phyloP scores from a whole-genome alignment of 2,329 filamentous ascomycete species.

The Nemania sp. region DNA sequence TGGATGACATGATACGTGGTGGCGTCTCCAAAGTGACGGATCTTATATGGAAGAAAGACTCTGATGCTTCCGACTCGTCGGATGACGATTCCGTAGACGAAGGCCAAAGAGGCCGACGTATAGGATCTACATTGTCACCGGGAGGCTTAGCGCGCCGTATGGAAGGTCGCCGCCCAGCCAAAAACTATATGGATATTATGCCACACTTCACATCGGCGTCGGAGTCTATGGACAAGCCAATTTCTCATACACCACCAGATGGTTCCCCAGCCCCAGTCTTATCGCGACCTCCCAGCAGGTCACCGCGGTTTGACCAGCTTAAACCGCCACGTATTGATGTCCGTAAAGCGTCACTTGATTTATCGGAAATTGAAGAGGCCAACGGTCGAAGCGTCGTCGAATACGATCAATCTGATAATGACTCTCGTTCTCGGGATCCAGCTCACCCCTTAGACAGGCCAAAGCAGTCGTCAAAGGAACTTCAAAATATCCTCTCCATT shows the following conservation, averaged over 20 bases:
- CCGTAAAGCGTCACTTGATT: slow-evolving; percentile 45
- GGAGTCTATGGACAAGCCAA: slow-evolving; percentile 32
- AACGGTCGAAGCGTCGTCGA: slow-evolving; percentile 30
- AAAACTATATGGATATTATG: slow-evolving; percentile 56
- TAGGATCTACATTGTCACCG: slow-evolving; percentile 44
- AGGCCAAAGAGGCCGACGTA: slow-evolving; percentile 44
- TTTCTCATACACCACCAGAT: slow-evolving; percentile 24
- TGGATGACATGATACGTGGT: slow-evolving; percentile 70
- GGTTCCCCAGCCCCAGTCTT: slow-evolving; percentile 21
- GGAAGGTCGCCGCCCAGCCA: slow-evolving; percentile 41
- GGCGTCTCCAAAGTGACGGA: slow-evolving; percentile 61
- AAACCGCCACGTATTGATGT: slow-evolving; percentile 56
- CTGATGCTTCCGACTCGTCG: slow-evolving; percentile 45
- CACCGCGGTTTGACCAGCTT: slow-evolving; percentile 51
- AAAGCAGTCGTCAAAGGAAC: slow-evolving; percentile 42
- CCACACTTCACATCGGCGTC: slow-evolving; percentile 50
- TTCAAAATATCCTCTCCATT: slow-evolving; percentile 41
- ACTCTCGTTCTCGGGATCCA: slow-evolving; percentile 39
- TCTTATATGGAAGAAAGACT: slow-evolving; percentile 60
- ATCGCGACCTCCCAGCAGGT: slow-evolving; percentile 45
- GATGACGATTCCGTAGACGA: slow-evolving; percentile 56
- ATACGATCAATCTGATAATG: slow-evolving; percentile 45
- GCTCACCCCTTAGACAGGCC: slow-evolving; percentile 37
- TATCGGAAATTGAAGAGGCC: slow-evolving; percentile 34
- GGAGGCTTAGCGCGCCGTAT: slow-evolving; percentile 39